Conservation (phyloP, 2,329 filamentous ascomycete species). For the Aureobasidium zeae region DNA sequence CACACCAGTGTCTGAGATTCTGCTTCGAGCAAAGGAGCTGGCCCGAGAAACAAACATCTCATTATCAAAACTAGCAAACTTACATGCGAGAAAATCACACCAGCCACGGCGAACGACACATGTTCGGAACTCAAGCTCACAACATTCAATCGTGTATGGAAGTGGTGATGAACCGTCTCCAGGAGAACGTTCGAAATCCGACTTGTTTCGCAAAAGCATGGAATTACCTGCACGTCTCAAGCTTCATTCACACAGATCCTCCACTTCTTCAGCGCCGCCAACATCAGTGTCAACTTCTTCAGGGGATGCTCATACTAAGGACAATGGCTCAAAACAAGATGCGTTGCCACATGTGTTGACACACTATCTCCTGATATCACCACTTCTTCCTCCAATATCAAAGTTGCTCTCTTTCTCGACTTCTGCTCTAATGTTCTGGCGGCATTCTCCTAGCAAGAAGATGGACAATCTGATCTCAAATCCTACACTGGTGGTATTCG, state of each 20-base stretch:
- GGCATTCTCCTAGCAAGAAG: conserved; percentile 6
- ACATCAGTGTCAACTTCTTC: not conserved
- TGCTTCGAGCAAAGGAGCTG: conserved; percentile 58
- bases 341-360: conserved; percentile 18
- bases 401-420: conserved; percentile 25
- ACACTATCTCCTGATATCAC: conserved; percentile 40
- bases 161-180: conserved; percentile 30
- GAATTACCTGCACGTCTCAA: conserved; percentile 25
- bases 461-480: conserved; percentile 40
- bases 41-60: conserved; percentile 48
- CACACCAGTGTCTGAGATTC: conserved; percentile 58
- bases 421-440: conserved; percentile 21
- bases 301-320: conserved; percentile 19
- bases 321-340: conserved; percentile 18
- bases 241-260: conserved; percentile 26
- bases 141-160: conserved; percentile 30
- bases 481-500: conserved; percentile 62
- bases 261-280: not conserved
- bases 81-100: conserved; percentile 25
- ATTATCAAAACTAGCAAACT: conserved; percentile 23
- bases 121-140: conserved; percentile 16
- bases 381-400: conserved; percentile 37
- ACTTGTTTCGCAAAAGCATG: conserved; percentile 17
- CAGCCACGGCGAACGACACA: conserved; percentile 17
- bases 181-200: not conserved